phyloP scores from a whole-genome alignment of 2,329 filamentous ascomycete species.

The Xylaria sp. region DNA sequence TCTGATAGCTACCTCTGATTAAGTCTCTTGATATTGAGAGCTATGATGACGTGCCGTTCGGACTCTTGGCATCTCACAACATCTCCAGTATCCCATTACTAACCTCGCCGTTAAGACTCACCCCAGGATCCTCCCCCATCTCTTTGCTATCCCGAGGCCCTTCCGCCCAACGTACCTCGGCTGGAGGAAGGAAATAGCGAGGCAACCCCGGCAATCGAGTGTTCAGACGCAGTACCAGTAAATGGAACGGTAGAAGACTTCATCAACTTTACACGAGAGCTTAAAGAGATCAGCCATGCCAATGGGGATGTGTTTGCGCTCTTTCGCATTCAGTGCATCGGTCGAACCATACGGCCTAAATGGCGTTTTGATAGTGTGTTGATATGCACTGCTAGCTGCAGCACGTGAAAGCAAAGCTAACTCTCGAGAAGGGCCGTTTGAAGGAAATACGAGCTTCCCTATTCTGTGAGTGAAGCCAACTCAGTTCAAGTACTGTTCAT shows the following conservation, averaged over 20 bases:
- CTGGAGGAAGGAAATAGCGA: constrained; percentile 46
- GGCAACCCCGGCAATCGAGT: constrained; percentile 53
- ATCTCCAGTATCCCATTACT: neutral
- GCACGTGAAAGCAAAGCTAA: constrained; percentile 17
- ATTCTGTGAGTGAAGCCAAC: constrained; percentile 36
- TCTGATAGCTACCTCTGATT: constrained; percentile 16
- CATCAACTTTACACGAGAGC: constrained; percentile 40
- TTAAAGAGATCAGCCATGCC: constrained; percentile 47
- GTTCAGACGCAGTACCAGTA: constrained; percentile 47
- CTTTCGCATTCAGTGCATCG: constrained; percentile 44
- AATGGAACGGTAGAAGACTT: constrained; percentile 44
- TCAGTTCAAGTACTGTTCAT: neutral
- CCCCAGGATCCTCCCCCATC: constrained; percentile 9
- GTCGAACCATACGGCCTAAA: constrained; percentile 41
- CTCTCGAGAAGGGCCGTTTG: constrained; percentile 37
- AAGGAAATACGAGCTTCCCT: constrained; percentile 41
- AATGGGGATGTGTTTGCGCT: constrained; percentile 52
- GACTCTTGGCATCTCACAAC: neutral
- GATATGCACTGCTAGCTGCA: neutral
- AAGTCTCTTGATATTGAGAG: neutral
- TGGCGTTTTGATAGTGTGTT: constrained; percentile 33
- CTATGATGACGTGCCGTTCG: neutral
- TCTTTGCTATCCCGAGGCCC: constrained; percentile 41
- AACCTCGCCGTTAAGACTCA: neutral
- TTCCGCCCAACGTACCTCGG: constrained; percentile 42